Conservation (phyloP, 331 rosid genomes). For the Malus hybrid region DNA sequence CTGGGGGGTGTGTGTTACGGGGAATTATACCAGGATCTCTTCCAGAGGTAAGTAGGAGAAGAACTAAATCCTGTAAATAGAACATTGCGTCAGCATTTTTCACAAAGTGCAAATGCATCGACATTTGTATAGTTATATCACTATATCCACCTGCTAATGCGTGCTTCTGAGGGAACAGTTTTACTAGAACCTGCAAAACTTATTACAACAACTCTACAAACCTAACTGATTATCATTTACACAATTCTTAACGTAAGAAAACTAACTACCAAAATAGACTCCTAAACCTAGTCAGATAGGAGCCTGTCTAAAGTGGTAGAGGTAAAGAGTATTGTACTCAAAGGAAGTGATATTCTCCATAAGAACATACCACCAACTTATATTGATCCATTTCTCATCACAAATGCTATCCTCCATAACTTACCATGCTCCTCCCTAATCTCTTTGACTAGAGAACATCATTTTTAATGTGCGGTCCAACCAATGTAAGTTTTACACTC, state of each 20-base stretch:
- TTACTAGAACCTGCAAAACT: not conserved
- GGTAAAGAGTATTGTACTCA: not conserved
- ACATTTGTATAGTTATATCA: not conserved
- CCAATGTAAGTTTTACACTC: not conserved
- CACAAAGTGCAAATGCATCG: not conserved
- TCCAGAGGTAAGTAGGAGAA: conserved; percentile 79
- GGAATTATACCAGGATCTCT: conserved; percentile 99
- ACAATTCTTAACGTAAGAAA: not conserved
- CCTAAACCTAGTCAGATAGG: not conserved
- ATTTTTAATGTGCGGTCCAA: not conserved
- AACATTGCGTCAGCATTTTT: not conserved
- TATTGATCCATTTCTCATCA: not conserved
- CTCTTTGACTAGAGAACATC: not conserved
- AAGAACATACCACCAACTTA: not conserved
- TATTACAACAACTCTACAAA: not conserved
- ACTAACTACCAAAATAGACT: not conserved
- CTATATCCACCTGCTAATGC: not conserved
- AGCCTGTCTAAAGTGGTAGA: not conserved
- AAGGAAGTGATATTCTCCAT: not conserved
- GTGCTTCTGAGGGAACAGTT: not conserved
- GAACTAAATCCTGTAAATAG: conserved; percentile 55
- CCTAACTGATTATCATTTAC: not conserved
- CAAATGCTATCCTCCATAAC: not conserved
- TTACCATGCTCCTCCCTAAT: not conserved
- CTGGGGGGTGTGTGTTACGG: conserved; percentile 88